Conservation (phyloP, 73 alveolate genomes). For the Symbiodinium natans region DNA sequence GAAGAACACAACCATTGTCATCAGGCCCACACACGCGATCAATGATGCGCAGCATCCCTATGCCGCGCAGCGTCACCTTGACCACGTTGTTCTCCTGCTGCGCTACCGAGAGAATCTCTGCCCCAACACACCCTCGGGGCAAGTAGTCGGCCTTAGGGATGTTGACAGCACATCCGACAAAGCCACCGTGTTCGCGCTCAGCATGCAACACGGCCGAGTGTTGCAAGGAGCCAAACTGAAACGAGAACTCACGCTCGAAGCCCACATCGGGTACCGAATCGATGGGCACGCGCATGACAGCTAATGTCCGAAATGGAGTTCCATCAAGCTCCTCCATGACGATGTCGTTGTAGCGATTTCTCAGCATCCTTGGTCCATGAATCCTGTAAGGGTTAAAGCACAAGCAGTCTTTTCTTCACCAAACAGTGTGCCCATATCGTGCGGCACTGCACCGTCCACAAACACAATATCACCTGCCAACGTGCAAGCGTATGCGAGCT, state of each 20-base stretch:
- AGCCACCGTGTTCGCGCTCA: slow-evolving; percentile 64
- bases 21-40: slow-evolving; percentile 65
- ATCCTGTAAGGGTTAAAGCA: neutral
- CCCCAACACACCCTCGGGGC: slow-evolving; percentile 93
- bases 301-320: slow-evolving; percentile 71
- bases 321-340: slow-evolving; percentile 73
- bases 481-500: neutral
- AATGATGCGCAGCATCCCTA: slow-evolving; percentile 81
- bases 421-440: neutral
- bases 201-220: slow-evolving; percentile 66
- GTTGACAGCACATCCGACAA: slow-evolving; percentile 75
- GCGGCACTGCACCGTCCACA: neutral
- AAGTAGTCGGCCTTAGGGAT: slow-evolving; percentile 71
- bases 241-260: neutral
- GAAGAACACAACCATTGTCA: slow-evolving; percentile 19
- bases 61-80: slow-evolving; percentile 54
- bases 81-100: slow-evolving; percentile 9
- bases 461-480: neutral
- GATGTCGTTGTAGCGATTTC: slow-evolving; percentile 84
- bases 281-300: slow-evolving; percentile 76
- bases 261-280: slow-evolving; percentile 47
- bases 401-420: neutral
- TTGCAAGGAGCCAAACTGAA: slow-evolving; percentile 50
- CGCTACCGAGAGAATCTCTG: slow-evolving; percentile 43
- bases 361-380: neutral